Conservation (phyloP, 2,329 filamentous ascomycete genomes). For the Fonsecaea nubica region DNA sequence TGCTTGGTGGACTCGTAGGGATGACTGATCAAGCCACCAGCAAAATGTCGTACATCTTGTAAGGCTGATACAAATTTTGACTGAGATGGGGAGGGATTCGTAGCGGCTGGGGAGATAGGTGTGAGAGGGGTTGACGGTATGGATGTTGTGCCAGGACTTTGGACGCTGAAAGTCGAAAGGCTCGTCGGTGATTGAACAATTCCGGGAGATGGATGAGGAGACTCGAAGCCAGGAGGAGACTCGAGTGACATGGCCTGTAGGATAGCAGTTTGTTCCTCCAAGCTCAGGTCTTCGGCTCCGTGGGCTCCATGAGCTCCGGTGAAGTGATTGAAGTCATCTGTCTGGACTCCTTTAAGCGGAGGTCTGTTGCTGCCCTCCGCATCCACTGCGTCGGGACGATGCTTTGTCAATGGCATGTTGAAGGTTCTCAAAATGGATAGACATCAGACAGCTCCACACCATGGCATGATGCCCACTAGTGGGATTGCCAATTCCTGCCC, state of each 20-base stretch:
- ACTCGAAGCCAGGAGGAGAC: constrained; percentile 25
- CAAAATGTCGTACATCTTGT: constrained; percentile 67
- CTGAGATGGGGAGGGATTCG: constrained; percentile 17
- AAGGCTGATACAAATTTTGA: constrained; percentile 45
- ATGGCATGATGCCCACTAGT: background rate
- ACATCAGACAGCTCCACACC: background rate
- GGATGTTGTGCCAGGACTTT: constrained; percentile 7
- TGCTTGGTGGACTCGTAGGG: constrained; percentile 70
- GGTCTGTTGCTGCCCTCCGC: constrained; percentile 14
- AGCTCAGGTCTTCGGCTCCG: constrained; percentile 14
- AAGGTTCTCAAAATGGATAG: background rate
- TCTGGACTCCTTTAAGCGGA: constrained; percentile 24
- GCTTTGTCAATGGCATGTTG: constrained; percentile 12
- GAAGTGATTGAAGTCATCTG: constrained; percentile 28
- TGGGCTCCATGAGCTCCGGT: constrained; percentile 1
- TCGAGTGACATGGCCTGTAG: constrained; percentile 35
- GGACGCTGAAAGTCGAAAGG: constrained; percentile 21
- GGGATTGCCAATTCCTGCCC: background rate
- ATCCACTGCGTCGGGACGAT: background rate
- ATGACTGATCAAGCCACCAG: constrained; percentile 68
- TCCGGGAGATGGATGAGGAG: constrained; percentile 19
- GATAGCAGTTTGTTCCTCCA: constrained; percentile 33
- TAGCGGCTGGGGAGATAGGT: constrained; percentile 7
- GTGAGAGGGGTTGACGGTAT: constrained; percentile 18
- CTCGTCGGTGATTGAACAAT: constrained; percentile 33